Percentiles rank a stretch among this genome's conserved stretches.
Conservation (phyloP, 148 eudicot species). For the Camellia sinensis region DNA sequence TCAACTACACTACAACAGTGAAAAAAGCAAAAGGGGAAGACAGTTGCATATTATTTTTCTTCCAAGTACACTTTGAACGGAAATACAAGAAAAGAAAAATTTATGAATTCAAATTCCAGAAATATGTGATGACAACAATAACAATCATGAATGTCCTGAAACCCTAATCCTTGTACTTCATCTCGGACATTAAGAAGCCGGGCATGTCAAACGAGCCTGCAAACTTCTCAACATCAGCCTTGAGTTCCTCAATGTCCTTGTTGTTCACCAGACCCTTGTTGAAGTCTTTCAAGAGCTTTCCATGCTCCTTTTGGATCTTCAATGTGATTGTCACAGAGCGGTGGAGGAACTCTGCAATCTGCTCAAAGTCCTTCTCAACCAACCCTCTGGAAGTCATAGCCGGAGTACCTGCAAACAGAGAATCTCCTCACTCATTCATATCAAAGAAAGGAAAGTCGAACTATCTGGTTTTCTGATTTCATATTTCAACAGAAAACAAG, state of each 20-base stretch:
- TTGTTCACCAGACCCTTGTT: slow-evolving; percentile 95
- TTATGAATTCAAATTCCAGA: not conserved
- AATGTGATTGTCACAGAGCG: slow-evolving; percentile 77
- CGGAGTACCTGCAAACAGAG: slow-evolving; percentile 68
- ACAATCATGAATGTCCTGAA: not conserved
- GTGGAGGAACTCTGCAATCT: slow-evolving; percentile 95
- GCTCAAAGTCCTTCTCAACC: slow-evolving; percentile 96
- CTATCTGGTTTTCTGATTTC: not conserved
- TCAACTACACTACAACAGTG: not conserved
- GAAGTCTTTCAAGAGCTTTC: slow-evolving; percentile 95
- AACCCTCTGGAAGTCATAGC: slow-evolving; percentile 99
- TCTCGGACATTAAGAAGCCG: slow-evolving; percentile 73
- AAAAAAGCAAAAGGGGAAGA: not conserved
- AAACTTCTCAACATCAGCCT: slow-evolving; percentile 89
- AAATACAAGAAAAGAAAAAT: not conserved
- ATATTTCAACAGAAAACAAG: not conserved
- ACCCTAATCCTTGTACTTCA: slow-evolving; percentile 80
- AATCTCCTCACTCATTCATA: too few relatives aligned
- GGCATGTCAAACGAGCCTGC: slow-evolving; percentile 91
- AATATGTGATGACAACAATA: not conserved
- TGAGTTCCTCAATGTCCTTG: slow-evolving; percentile 83
- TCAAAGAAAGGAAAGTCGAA: not conserved
- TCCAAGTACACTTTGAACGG: not conserved
- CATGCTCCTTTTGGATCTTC: slow-evolving; percentile 85
- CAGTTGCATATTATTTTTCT: not conserved